phyloP scores from a whole-genome alignment of 345 rosid species.

The Bruguiera gymnorhiza region DNA sequence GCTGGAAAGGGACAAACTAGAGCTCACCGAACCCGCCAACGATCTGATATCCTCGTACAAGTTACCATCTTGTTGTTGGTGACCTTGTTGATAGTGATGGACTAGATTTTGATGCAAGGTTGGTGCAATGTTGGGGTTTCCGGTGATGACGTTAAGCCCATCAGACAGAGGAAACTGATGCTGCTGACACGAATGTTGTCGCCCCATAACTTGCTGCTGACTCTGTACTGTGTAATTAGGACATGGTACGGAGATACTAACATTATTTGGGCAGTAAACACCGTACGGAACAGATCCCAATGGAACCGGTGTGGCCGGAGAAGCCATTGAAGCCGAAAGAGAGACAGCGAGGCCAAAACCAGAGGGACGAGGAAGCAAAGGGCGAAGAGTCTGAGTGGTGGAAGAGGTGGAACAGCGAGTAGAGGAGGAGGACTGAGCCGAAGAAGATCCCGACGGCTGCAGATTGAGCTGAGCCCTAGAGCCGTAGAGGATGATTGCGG shows the following conservation, averaged over 20 bases:
- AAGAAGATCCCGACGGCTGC: constrained; percentile 14
- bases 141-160: background rate
- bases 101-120: constrained; percentile 27
- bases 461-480: constrained; percentile 70
- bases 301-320: constrained; percentile 13
- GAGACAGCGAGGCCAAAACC: constrained; percentile 31
- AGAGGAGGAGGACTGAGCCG: constrained; percentile 25
- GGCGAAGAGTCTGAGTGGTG: constrained; percentile 63
- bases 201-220: constrained; percentile 25
- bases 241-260: constrained; percentile 24
- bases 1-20: constrained; percentile 37
- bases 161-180: constrained; percentile 7
- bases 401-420: constrained; percentile 43
- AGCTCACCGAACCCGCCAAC: constrained; percentile 44
- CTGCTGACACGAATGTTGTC: constrained; percentile 5
- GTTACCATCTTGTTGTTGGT: constrained; percentile 19
- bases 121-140: constrained; percentile 3
- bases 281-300: constrained; percentile 21
- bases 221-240: constrained; percentile 26
- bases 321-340: constrained; percentile 7
- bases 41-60: constrained; percentile 35
- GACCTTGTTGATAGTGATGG: constrained; percentile 8
- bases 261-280: constrained; percentile 13
- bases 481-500: constrained; percentile 69
- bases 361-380: constrained; percentile 84